These are phyloP conservation scores for Kwoniella heveanensis DNA, from an alignment of 768 basidiomycete genomes.

Conservation along the genomic window DNA sequence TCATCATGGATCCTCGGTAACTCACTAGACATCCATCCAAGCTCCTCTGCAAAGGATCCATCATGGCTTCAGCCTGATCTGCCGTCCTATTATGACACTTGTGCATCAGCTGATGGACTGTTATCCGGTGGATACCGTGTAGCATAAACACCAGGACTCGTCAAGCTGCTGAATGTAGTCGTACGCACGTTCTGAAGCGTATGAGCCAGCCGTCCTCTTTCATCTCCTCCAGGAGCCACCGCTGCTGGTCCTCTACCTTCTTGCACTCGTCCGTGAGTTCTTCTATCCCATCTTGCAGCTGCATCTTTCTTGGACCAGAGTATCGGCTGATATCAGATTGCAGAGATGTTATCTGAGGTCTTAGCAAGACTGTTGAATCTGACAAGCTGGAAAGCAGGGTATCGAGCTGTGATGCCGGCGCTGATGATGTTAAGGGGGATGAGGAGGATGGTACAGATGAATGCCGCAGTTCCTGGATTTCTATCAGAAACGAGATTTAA, in stretches of 20 bases:
- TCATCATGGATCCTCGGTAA: too few species aligned
- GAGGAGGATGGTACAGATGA: slow-evolving; percentile 60
- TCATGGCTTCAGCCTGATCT: slow-evolving; percentile 96
- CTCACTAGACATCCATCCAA: slow-evolving; percentile 83
- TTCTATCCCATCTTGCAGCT: slow-evolving; percentile 63
- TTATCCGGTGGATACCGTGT: not conserved
- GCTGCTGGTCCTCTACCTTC: slow-evolving; percentile 73
- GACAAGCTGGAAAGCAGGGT: slow-evolving; percentile 77
- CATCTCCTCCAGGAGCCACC: slow-evolving; percentile 82
- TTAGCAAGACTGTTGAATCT: slow-evolving; percentile 71
- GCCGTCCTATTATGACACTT: slow-evolving; percentile 55
- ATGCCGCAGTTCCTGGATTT: slow-evolving; percentile 90
- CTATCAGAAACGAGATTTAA: slow-evolving; percentile 56
- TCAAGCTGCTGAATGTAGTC: too few species aligned
- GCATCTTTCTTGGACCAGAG: slow-evolving; percentile 51
- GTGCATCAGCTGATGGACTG: not conserved
- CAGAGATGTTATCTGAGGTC: slow-evolving; percentile 26
- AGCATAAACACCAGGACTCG: not conserved
- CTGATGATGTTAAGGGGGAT: slow-evolving; percentile 57
- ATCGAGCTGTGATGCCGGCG: slow-evolving; percentile 59
- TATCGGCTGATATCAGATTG: slow-evolving; percentile 54
- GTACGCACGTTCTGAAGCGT: slow-evolving; percentile 73
- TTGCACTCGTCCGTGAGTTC: slow-evolving; percentile 78
- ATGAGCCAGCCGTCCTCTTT: slow-evolving; percentile 97
- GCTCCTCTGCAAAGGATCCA: slow-evolving; percentile 91